phyloP scores from a whole-genome alignment of 2,329 filamentous ascomycete genomes.

The Aspergillus glaucus region DNA sequence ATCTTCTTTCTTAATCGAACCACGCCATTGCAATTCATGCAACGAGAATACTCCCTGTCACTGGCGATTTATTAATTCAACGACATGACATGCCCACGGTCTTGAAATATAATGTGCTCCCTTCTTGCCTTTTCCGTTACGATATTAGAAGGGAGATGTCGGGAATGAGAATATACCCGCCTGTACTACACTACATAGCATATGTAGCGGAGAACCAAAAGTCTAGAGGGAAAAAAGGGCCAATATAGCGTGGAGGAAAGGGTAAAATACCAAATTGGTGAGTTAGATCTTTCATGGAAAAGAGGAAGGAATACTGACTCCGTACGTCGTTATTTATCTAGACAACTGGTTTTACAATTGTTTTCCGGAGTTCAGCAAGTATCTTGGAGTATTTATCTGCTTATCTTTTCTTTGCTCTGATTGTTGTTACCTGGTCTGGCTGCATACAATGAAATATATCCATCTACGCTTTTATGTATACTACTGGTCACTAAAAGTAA shows the following conservation, averaged over 20 bases:
- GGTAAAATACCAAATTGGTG: slow-evolving; percentile 20
- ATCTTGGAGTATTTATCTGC: not conserved
- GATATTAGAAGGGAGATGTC: too few relatives aligned
- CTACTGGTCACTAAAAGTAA: too few relatives aligned
- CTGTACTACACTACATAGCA: not conserved
- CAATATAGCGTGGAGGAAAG: slow-evolving; percentile 31
- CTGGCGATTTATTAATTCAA: too few relatives aligned
- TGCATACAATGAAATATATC: slow-evolving; percentile 5
- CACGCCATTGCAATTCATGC: not conserved
- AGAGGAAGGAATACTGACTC: not conserved
- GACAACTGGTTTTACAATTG: not conserved
- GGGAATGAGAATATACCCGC: slow-evolving; percentile 4
- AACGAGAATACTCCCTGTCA: too few relatives aligned
- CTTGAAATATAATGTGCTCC: not conserved
- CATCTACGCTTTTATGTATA: too few relatives aligned
- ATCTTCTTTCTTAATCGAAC: slow-evolving; percentile 30
- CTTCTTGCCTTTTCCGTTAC: not conserved
- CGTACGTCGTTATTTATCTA: not conserved
- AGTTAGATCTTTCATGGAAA: not conserved
- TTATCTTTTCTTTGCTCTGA: not conserved
- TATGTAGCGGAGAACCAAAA: not conserved
- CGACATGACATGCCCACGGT: not conserved
- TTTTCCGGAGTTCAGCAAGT: slow-evolving; percentile 5
- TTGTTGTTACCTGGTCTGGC: not conserved
- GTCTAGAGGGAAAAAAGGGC: slow-evolving; percentile 9